Evolutionary conservation across 257 asterid species (phyloP).

Genomic region (Solanum rostratum): DNA sequence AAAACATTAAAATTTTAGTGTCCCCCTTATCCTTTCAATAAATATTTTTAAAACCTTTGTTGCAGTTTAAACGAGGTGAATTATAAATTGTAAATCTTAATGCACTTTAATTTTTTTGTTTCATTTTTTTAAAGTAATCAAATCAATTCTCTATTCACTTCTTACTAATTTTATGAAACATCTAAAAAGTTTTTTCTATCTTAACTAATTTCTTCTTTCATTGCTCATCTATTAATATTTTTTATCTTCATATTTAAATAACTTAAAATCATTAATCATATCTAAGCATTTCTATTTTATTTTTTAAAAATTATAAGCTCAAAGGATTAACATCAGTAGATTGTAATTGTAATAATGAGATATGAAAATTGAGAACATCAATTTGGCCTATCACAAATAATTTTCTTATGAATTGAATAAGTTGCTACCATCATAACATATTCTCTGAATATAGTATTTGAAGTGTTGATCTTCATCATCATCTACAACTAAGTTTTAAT

Average conservation of each 20-base stretch:
- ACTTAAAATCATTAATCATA: no score
- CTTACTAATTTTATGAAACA: background rate
- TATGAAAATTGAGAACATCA: no score
- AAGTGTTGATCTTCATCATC: background rate
- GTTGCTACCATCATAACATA: background rate
- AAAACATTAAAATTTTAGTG: background rate
- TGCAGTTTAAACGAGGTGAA: background rate
- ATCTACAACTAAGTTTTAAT: background rate
- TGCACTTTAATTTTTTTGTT: background rate
- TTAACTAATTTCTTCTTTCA: background rate
- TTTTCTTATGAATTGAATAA: no score
- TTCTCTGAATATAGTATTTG: background rate
- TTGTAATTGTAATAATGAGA: no score
- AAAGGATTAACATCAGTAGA: no score
- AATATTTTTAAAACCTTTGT: no score
- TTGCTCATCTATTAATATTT: no score
- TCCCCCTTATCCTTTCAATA: no score
- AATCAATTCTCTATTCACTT: background rate
- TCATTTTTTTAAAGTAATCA: background rate
- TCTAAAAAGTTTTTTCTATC: background rate
- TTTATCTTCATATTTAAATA: background rate
- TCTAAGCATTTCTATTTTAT: no score
- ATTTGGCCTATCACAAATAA: no score
- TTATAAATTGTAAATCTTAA: no score
- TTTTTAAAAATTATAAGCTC: no score